phyloP scores from a whole-genome alignment of 768 basidiomycete genomes.

The Amyloporia xantha region DNA sequence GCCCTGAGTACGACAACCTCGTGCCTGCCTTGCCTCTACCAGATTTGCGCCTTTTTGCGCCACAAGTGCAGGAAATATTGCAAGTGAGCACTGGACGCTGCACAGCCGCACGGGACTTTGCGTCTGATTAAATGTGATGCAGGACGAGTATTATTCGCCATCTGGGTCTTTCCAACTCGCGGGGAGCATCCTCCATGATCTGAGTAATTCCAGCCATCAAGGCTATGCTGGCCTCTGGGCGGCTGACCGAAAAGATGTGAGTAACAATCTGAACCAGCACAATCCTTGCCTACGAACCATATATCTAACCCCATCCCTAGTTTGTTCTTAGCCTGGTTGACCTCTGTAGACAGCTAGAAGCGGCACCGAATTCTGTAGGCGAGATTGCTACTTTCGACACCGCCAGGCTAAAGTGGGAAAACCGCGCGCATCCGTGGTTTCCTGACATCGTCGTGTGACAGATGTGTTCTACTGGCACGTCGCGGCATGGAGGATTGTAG shows the following conservation, averaged over 20 bases:
- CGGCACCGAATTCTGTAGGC: conserved; percentile 7
- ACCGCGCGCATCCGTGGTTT: conserved; percentile 22
- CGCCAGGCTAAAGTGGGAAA: conserved; percentile 15
- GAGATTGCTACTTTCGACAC: conserved; percentile 14
- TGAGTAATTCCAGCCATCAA: not conserved
- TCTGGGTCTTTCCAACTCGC: conserved; percentile 39
- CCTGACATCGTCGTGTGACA: conserved; percentile 10
- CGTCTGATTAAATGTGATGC: too few species aligned
- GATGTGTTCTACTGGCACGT: not conserved
- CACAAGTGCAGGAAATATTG: conserved; percentile 32
- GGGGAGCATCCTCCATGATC: conserved; percentile 27
- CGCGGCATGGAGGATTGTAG: too few species aligned
- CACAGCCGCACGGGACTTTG: too few species aligned
- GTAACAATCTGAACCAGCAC: conserved; percentile 11
- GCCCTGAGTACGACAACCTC: conserved; percentile 49
- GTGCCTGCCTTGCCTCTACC: conserved; percentile 46
- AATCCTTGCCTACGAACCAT: not conserved
- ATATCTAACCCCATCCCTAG: conserved; percentile 22
- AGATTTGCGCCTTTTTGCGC: conserved; percentile 43
- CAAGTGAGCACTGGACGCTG: too few species aligned
- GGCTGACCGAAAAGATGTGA: too few species aligned
- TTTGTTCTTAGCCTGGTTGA: conserved; percentile 25
- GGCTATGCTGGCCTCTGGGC: conserved; percentile 6
- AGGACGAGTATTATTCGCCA: conserved; percentile 38
- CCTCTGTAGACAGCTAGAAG: conserved; percentile 13